Percentiles rank a stretch among this genome's conserved stretches.
Conservation (phyloP, 2,329 filamentous ascomycete species). For the Neopestalotiopsis rosae region DNA sequence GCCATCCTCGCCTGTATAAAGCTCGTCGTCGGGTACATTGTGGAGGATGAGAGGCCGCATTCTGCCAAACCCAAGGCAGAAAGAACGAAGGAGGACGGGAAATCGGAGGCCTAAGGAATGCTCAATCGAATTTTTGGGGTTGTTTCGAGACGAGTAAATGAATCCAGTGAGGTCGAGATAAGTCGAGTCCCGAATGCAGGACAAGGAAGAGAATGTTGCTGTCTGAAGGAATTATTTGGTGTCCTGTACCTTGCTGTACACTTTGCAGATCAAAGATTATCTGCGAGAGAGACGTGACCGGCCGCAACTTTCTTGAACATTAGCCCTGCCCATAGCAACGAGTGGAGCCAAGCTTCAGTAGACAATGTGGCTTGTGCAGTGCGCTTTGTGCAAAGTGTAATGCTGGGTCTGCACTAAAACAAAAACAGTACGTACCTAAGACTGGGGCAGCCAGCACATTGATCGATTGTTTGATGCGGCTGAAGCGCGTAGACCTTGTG, state of each 20-base stretch:
- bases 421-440: not conserved
- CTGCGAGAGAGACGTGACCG: not conserved
- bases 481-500: not conserved
- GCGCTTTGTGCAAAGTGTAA: not conserved
- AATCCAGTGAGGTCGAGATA: not conserved
- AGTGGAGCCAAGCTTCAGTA: not conserved
- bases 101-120: not conserved
- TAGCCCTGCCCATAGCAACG: conserved; percentile 1
- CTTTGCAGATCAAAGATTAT: not conserved
- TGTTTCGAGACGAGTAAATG: too few relatives aligned
- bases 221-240: not conserved
- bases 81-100: not conserved
- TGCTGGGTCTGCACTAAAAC: not conserved
- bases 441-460: not conserved
- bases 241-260: not conserved
- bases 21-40: conserved; percentile 72
- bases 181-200: not conserved
- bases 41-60: conserved; percentile 72
- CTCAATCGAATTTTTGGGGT: not conserved
- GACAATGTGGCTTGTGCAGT: not conserved
- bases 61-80: conserved; percentile 20
- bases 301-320: not conserved
- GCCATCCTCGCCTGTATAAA: conserved; percentile 70
- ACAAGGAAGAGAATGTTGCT: not conserved
- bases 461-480: too few relatives aligned